These are phyloP conservation scores for Saccharomycopsis olivae DNA, from an alignment of 805 yeast genomes.

Conservation along the genomic window DNA sequence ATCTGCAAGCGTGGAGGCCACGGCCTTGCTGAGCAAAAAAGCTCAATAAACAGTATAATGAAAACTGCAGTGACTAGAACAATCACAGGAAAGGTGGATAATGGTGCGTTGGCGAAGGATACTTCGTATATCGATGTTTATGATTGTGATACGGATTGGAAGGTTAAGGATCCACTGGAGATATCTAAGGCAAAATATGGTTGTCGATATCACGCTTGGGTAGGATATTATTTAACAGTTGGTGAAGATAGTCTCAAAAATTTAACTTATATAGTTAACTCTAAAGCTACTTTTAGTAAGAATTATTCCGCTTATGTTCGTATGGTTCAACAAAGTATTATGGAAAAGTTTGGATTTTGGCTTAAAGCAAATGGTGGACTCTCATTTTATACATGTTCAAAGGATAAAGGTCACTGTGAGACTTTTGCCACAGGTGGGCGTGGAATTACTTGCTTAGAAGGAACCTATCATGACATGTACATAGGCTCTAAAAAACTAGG, in stretches of 20 bases:
- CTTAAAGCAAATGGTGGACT: not conserved
- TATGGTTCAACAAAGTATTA: constrained; percentile 6
- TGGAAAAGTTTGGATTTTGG: constrained; percentile 12
- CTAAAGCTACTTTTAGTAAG: constrained; percentile 4
- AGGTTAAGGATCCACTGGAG: not conserved
- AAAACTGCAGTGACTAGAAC: not conserved
- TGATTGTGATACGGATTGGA: not conserved
- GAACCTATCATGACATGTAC: constrained; percentile 2
- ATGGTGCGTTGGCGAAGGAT: not conserved
- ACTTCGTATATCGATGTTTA: constrained; percentile 7
- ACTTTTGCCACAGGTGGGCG: not conserved
- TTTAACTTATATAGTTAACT: constrained; percentile 10
- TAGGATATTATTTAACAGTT: constrained; percentile 7
- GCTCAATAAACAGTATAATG: not conserved
- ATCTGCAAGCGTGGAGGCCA: too few species aligned
- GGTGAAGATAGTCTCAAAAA: constrained; percentile 10
- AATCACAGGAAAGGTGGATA: not conserved
- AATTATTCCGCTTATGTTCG: constrained; percentile 11
- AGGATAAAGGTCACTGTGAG: not conserved
- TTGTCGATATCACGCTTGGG: constrained; percentile 10
- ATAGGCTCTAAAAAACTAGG: not conserved
- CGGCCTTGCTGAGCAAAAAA: too few species aligned
- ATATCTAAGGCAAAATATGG: constrained; percentile 7
- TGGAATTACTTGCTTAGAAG: not conserved
- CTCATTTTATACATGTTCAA: constrained; percentile 4